These are phyloP conservation scores for Pelargonium australe DNA, from an alignment of 441 rosid species.

Conservation along the genomic window DNA sequence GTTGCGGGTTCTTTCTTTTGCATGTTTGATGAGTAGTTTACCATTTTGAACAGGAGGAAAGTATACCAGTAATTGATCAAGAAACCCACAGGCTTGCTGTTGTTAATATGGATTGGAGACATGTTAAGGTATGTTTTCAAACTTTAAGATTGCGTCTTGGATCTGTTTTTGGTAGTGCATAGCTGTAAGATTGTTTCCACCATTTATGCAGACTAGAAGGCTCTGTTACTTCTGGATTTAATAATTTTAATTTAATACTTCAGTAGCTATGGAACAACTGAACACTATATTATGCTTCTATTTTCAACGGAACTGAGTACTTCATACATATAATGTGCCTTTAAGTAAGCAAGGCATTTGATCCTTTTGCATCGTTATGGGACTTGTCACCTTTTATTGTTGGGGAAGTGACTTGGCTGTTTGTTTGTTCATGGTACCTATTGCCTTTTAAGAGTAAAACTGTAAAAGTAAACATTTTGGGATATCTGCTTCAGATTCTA, in stretches of 20 bases:
- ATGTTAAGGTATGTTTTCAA: slow-evolving; percentile 57
- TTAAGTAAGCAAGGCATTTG: no score
- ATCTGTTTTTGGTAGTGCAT: no score
- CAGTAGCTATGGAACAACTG: background rate
- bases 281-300: background rate
- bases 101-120: slow-evolving; percentile 89
- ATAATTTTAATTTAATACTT: background rate
- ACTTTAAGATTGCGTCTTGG: background rate
- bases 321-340: no score
- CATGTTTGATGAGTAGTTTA: background rate
- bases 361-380: no score
- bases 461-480: no score
- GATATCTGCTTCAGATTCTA: no score
- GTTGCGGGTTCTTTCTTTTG: background rate
- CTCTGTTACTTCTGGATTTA: background rate
- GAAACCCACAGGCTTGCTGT: slow-evolving; percentile 79
- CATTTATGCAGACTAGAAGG: background rate
- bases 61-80: slow-evolving; percentile 45
- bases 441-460: no score
- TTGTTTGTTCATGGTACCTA: no score
- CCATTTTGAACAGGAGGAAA: slow-evolving; percentile 47
- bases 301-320: background rate
- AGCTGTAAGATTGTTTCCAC: no score
- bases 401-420: no score
- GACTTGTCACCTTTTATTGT: no score